Evolutionary conservation across 805 yeast genomes (phyloP), one percentile per base, ranked within the genome.

Genomic region (Candida dendrica): DNA sequence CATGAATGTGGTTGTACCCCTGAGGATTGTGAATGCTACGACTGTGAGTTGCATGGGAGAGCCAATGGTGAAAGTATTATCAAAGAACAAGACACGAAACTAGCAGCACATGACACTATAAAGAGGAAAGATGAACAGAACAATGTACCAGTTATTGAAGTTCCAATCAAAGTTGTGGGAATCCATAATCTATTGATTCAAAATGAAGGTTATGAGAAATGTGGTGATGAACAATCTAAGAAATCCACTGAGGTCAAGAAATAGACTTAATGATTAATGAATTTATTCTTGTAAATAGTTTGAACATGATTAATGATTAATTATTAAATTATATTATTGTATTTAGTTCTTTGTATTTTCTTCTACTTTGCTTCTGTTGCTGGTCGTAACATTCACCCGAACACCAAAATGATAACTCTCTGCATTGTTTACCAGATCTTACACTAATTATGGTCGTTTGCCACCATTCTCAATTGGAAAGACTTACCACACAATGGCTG

Each of bases 1-100:
- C 59, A 53, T 36, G 52, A 55, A 8, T 55, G 59, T 46, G 53
- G 47, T 1, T 55, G 59, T 26, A 10, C 34, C 2, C 45, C 51
- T 1, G 47, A 44, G 5, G 53, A 50, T 31, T 53, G 59, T 37
- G 47, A 46, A 32, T 52, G 56, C 31, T 50, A 35, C 34, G 47
- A 50, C 31, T 55, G 58, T 38, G 36, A 44, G 3, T 40, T 44
- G 34, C 56, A 55, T 27, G 55, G 56, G 0, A 50, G 42, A 3
- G 40, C 40, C 7, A 47, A 55, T 29, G 59, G 58, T 18, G 15
- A 32, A 16, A 11, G 17, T n/a, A 32, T 32, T 32, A 19, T 9
- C 11, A 18, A 13, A 32, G 5, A 32, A 32, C 17, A 31, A 31
- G 17, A 31, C 9, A n/a, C n/a, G n/a, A n/a, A n/a, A n/a, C n/a